Evolutionary conservation across 2,329 filamentous ascomycete species (phyloP).

Genomic region (Diaporthe sp.): DNA sequence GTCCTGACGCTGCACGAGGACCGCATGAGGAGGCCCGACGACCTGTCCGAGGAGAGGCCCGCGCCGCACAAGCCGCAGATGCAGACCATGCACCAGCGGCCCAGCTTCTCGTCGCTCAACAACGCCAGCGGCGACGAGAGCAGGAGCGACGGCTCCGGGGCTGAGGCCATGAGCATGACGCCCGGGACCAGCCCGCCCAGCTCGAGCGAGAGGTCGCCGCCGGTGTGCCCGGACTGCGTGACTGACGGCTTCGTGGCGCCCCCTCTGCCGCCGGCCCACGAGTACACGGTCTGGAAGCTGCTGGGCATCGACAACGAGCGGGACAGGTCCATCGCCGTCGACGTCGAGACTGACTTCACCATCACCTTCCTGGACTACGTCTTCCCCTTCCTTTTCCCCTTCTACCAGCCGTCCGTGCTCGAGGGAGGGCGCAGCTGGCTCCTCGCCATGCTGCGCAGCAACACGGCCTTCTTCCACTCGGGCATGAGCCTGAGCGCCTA

Average conservation of each 20-base stretch:
- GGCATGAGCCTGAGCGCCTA: constrained; percentile 66
- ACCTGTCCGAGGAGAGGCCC: constrained; percentile 28
- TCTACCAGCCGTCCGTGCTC: constrained; percentile 66
- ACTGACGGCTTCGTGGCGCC: constrained; percentile 15
- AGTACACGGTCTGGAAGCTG: constrained; percentile 33
- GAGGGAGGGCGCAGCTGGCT: constrained; percentile 71
- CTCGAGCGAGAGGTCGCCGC: constrained; percentile 27
- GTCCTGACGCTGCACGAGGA: constrained; percentile 33
- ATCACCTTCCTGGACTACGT: constrained; percentile 72
- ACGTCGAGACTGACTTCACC: constrained; percentile 48
- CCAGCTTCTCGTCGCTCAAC: constrained; percentile 11
- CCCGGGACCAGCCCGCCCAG: constrained; percentile 30
- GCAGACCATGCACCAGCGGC: constrained; percentile 15
- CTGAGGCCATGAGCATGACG: constrained; percentile 11
- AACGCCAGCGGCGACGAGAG: constrained; percentile 24
- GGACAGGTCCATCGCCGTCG: constrained; percentile 19
- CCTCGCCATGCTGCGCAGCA: constrained; percentile 65
- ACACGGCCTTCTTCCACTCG: constrained; percentile 67
- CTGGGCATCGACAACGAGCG: constrained; percentile 32
- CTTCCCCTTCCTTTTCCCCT: constrained; percentile 71
- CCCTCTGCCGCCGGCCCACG: constrained; percentile 16
- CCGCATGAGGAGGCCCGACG: constrained; percentile 26
- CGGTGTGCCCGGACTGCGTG: constrained; percentile 32
- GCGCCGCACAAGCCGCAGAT: constrained; percentile 25
- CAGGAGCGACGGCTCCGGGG: constrained; percentile 13